Percentiles rank a stretch among this genome's conserved stretches.
Evolutionary conservation across 2,329 filamentous ascomycete species (phyloP).

Genomic region (Colletotrichum noveboracense): DNA sequence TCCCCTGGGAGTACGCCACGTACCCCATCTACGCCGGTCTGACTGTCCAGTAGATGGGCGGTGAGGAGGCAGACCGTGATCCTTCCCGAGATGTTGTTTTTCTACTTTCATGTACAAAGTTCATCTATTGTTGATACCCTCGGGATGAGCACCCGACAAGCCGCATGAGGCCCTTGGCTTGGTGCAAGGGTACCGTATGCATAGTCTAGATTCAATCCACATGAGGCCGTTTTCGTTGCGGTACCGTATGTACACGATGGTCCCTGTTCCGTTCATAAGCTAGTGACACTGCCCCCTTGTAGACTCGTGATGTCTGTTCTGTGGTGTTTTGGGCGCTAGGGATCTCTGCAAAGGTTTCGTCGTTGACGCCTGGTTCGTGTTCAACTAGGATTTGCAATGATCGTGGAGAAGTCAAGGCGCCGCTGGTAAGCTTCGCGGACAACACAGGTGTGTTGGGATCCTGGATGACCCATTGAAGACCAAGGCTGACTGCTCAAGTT

Average conservation of each 20-base stretch:
- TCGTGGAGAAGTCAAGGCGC: neutral
- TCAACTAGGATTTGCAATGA: neutral
- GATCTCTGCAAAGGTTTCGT: neutral
- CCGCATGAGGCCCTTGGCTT: neutral
- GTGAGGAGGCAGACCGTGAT: neutral
- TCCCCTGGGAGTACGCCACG: neutral
- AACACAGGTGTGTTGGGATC: neutral
- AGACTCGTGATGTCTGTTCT: neutral
- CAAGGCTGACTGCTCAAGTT: neutral
- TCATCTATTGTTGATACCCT: neutral
- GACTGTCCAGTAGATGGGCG: neutral
- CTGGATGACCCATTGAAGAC: neutral
- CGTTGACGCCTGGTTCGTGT: neutral
- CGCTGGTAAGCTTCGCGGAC: fast-evolving
- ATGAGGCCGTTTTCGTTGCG: neutral
- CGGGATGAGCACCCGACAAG: slow-evolving; percentile 3
- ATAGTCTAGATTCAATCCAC: neutral
- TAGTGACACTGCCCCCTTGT: neutral
- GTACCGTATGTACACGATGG: neutral
- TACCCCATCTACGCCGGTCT: slow-evolving; percentile 6
- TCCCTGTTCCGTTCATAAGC: neutral
- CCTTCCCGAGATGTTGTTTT: neutral
- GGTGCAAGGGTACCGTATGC: neutral
- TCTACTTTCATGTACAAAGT: neutral
- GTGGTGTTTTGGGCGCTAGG: neutral